phyloP scores from a whole-genome alignment of 441 rosid species.

The Erodium chrysanthum region DNA sequence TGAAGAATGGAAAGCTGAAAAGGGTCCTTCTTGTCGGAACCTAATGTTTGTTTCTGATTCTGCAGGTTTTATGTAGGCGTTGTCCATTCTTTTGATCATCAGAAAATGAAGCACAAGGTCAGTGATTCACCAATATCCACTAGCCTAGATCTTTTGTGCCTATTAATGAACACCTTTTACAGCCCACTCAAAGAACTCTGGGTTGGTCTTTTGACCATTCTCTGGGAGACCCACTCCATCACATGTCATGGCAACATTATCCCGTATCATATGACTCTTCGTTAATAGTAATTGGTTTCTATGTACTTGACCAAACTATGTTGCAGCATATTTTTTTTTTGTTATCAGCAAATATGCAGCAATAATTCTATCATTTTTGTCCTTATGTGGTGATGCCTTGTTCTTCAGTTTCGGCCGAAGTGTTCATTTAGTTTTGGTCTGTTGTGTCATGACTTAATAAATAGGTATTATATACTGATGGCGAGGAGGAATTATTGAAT shows the following conservation, averaged over 20 bases:
- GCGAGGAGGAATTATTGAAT: slow-evolving; percentile 48
- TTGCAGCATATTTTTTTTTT: background rate
- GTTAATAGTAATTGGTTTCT: slow-evolving; percentile 9
- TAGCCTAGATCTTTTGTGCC: background rate
- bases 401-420: slow-evolving; percentile 8
- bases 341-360: background rate
- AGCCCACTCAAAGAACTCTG: background rate
- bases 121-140: slow-evolving; percentile 13
- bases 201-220: no score
- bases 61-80: slow-evolving; percentile 64
- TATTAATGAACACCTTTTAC: slow-evolving; percentile 1
- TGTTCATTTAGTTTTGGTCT: slow-evolving; percentile 6
- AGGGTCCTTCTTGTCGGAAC: no score
- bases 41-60: slow-evolving; percentile 8
- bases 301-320: background rate
- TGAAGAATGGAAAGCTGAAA: no score
- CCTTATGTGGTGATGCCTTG: background rate
- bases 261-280: background rate
- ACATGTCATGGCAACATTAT: background rate
- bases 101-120: slow-evolving; percentile 49
- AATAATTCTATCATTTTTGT: background rate
- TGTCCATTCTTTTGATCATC: slow-evolving; percentile 33
- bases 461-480: slow-evolving; percentile 58
- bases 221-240: no score
- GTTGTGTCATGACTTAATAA: slow-evolving; percentile 14